phyloP scores from a whole-genome alignment of 805 yeast genomes.

The Saccharomyces kudriavzevii region DNA sequence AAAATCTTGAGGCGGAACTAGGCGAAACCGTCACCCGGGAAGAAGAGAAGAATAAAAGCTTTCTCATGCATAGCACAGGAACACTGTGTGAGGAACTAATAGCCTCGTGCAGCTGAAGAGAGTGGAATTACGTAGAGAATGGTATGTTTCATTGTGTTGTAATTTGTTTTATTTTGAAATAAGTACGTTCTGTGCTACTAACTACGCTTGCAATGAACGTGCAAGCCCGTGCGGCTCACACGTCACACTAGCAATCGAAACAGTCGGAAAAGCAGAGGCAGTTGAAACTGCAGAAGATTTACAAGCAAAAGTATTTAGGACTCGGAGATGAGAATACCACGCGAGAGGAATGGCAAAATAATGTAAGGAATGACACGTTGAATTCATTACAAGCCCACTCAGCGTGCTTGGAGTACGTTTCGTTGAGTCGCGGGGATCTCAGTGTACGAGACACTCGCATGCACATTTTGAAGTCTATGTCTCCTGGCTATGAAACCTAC shows the following conservation, averaged over 20 bases:
- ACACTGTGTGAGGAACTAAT: not conserved
- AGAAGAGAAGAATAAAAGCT: not conserved
- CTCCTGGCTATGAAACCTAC: not conserved
- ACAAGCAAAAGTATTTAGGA: conserved; percentile 60
- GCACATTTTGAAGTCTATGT: not conserved
- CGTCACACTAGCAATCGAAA: not conserved
- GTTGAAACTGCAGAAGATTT: conserved; percentile 45
- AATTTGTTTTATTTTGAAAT: not conserved
- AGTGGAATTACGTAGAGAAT: not conserved
- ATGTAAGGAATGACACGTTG: conserved; percentile 31
- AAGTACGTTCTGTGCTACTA: not conserved
- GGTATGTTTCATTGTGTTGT: not conserved
- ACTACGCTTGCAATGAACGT: not conserved
- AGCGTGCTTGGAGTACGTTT: conserved; percentile 24
- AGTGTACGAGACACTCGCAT: conserved; percentile 13
- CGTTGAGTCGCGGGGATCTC: conserved; percentile 17
- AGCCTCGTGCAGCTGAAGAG: not conserved
- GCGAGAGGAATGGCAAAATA: conserved; percentile 58
- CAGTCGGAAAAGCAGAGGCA: conserved; percentile 63
- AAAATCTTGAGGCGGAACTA: not conserved
- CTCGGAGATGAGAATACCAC: conserved; percentile 69
- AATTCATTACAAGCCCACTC: conserved; percentile 24
- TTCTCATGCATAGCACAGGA: not conserved
- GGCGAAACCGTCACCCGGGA: not conserved
- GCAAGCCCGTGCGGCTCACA: not conserved